phyloP scores from a whole-genome alignment of 352 stramenopile genomes.

The Pythium oligandrum region DNA sequence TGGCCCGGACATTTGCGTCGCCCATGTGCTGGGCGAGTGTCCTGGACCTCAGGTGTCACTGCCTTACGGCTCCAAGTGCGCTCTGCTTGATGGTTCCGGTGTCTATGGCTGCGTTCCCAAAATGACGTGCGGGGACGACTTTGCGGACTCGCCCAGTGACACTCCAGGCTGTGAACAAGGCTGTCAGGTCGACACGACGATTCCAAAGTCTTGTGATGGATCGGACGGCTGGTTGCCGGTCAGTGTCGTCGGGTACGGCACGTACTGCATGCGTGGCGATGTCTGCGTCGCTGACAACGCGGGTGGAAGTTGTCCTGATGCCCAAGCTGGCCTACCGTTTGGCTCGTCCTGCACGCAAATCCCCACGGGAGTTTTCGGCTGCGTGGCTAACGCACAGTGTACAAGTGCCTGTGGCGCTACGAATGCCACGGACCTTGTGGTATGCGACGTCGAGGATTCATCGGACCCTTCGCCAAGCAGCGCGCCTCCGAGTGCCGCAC shows the following conservation, averaged over 20 bases:
- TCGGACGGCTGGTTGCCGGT: constrained; percentile 21
- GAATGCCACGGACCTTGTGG: too few species aligned
- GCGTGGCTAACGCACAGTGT: constrained; percentile 17
- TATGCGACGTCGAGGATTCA: too few species aligned
- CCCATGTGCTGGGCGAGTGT: constrained; percentile 1
- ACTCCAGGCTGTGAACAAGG: background rate
- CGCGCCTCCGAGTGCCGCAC: too few species aligned
- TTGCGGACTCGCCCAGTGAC: background rate
- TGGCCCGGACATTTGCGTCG: constrained; percentile 4
- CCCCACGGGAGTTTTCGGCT: constrained; percentile 15
- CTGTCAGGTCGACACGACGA: constrained; percentile 1
- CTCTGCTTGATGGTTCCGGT: background rate
- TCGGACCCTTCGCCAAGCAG: too few species aligned
- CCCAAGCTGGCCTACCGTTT: constrained; percentile 10
- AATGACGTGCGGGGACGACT: background rate
- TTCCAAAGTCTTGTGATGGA: constrained; percentile 9
- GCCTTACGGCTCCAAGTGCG: constrained; percentile 7
- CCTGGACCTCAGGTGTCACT: constrained; percentile 1
- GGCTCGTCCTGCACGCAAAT: constrained; percentile 17
- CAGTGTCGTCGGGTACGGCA: constrained; percentile 15
- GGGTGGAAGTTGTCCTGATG: constrained; percentile 13
- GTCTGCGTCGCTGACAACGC: constrained; percentile 14
- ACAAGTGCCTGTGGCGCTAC: too few species aligned
- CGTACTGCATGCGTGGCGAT: constrained; percentile 15
- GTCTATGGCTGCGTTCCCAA: constrained; percentile 10